These are phyloP conservation scores for Flaveria linearis DNA, from an alignment of 129 eudicot species.

Conservation along the genomic window DNA sequence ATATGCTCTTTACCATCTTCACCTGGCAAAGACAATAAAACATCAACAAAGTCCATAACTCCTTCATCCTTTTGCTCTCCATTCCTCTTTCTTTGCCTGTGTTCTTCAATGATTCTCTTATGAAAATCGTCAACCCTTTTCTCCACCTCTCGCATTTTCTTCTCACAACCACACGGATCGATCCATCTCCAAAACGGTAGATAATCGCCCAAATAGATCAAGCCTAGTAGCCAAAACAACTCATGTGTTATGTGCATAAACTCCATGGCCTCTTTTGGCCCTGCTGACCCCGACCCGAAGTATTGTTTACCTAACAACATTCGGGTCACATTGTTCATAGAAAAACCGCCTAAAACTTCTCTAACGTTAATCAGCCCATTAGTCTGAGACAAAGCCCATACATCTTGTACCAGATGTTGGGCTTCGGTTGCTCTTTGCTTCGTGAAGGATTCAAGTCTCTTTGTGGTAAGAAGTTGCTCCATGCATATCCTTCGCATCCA, in stretches of 20 bases:
- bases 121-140: slow-evolving; percentile 92
- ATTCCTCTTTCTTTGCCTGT: slow-evolving; percentile 42
- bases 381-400: slow-evolving; percentile 51
- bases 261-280: slow-evolving; percentile 84
- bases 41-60: slow-evolving; percentile 88
- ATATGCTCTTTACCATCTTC: slow-evolving; percentile 80
- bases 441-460: slow-evolving; percentile 72
- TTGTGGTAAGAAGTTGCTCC: slow-evolving; percentile 84
- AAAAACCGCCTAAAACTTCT: slow-evolving; percentile 83
- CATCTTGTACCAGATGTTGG: slow-evolving; percentile 71
- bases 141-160: slow-evolving; percentile 90
- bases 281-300: slow-evolving; percentile 73
- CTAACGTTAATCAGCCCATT: slow-evolving; percentile 58
- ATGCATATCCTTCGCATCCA: slow-evolving; percentile 89
- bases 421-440: slow-evolving; percentile 79
- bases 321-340: slow-evolving; percentile 97
- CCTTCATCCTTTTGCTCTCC: slow-evolving; percentile 47
- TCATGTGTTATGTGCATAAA: slow-evolving; percentile 96
- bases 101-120: slow-evolving; percentile 68
- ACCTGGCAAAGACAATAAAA: slow-evolving; percentile 81
- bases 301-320: slow-evolving; percentile 95
- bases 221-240: slow-evolving; percentile 76
- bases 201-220: slow-evolving; percentile 95
- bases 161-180: slow-evolving; percentile 92
- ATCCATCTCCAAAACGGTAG: slow-evolving; percentile 92